Conservation (phyloP, 2,329 filamentous ascomycete genomes). For the Fusarium musae region DNA sequence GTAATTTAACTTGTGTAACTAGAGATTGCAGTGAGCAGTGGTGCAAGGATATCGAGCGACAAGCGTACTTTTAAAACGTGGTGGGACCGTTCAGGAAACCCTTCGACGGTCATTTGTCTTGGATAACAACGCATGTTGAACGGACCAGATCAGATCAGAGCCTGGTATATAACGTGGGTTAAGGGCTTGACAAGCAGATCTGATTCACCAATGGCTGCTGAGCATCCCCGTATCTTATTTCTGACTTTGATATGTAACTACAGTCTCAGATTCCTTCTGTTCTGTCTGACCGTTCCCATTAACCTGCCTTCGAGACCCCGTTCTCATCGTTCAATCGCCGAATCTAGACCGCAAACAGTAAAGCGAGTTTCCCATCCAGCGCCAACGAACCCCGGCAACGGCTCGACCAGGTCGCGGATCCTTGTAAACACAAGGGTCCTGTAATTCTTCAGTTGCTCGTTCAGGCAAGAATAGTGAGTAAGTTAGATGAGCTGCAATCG, state of each 20-base stretch:
- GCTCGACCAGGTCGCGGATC: constrained; percentile 7
- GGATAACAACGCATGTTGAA: constrained; percentile 16
- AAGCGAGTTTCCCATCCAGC: constrained; percentile 10
- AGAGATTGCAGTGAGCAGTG: constrained; percentile 27
- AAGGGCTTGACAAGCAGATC: constrained; percentile 3
- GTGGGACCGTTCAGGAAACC: constrained; percentile 32
- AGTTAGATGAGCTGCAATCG: neutral
- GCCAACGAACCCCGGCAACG: constrained; percentile 14
- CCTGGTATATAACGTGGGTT: neutral
- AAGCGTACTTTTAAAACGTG: constrained; percentile 23
- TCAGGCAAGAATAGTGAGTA: constrained; percentile 19
- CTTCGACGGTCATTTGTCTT: constrained; percentile 31
- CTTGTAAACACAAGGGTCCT: constrained; percentile 29
- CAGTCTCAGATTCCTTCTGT: constrained; percentile 13
- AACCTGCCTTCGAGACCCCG: constrained; percentile 4
- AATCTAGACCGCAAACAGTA: constrained; percentile 24
- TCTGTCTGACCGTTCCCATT: constrained; percentile 7
- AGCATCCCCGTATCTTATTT: neutral
- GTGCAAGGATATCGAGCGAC: constrained; percentile 24
- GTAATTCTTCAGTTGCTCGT: constrained; percentile 25
- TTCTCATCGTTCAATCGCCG: constrained; percentile 11
- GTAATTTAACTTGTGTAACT: constrained; percentile 23
- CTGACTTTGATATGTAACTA: neutral
- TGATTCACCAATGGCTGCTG: constrained; percentile 7
- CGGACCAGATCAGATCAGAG: neutral